A percentile compares a stretch with the other conserved stretches of the same genome.
Evolutionary conservation across 345 rosid species (phyloP).

Genomic region (Ceriops tagal): DNA sequence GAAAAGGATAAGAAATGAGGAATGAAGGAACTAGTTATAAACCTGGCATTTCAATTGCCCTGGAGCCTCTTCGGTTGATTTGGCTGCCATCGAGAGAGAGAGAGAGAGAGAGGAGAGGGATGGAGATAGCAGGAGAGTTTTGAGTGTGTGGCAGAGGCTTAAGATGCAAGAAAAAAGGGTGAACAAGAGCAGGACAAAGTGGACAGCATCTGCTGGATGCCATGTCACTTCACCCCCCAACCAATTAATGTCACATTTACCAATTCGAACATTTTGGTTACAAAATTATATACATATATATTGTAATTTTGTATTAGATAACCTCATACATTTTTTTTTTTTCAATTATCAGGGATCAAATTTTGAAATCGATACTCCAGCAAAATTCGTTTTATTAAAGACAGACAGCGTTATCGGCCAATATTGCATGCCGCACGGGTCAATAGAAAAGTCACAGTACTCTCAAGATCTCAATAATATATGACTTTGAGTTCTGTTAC

Average conservation of each 20-base stretch:
- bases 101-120: constrained; percentile 9
- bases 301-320: too few species aligned
- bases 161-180: neutral
- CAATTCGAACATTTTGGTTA: neutral
- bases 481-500: too few species aligned
- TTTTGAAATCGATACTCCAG: too few species aligned
- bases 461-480: too few species aligned
- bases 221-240: constrained; percentile 16
- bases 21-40: neutral
- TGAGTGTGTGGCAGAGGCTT: constrained; percentile 6
- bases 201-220: constrained; percentile 18
- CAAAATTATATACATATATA: too few species aligned
- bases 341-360: too few species aligned
- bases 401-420: too few species aligned
- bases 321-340: too few species aligned
- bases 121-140: neutral
- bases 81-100: constrained; percentile 34
- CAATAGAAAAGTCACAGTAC: too few species aligned
- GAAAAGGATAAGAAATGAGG: neutral
- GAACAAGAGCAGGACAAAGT: neutral
- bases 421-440: too few species aligned
- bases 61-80: constrained; percentile 29
- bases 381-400: too few species aligned
- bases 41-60: constrained; percentile 48
- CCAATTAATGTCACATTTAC: neutral